Base-by-base conservation (phyloP, 441 rosid species). In the Macaranga tanarius region DNA sequence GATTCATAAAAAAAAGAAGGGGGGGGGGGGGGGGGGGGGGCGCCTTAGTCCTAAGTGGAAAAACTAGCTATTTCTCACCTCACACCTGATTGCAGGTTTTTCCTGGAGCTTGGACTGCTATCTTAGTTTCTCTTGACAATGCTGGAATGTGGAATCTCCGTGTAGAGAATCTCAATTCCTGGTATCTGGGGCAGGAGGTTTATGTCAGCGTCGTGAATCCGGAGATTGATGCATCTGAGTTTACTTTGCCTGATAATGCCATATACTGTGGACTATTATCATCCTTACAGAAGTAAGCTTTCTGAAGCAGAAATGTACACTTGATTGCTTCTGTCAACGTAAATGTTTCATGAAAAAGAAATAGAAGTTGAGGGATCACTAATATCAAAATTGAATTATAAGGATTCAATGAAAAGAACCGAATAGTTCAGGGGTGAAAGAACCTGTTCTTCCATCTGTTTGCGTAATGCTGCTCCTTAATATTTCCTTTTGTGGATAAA, bases 81-180 rank as follows among this genome's bases (percentile, higher is more conserved):
- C 59, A 71, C 25, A 5, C 60, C 20, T 81, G 58, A 55, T 67
- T 68, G 34, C 77, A 93, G 98, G 98, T 91, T 65, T 93, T 85
- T 84, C 96, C 98, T 1, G 94, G 90, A 81, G 96, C 92, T 44
- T 93, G 97, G 97, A 89, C 97, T 0, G 97, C 98, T 19, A 85
- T 91, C 42, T 80, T 93, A 70, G 87, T 91, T 70, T 88, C 87
- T 62, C 86, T 93, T 38, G 98, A 91, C 79, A 91, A 91, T 85
- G 85, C 92, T 11, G 98, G 98, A 58, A 80, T 90, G 44, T 91
- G 97, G 97, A 89, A 91, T 72, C 89, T 93, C 56, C 88, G 94
- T 2, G 64, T 82, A 1, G 83, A 91, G 84, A 93, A 88, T 81
- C 96, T 93, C 0, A 80, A 88, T 73, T 84, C 94, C 9, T 93